phyloP scores from a whole-genome alignment of 495 filamentous ascomycete genomes.

The Tuber indicum region DNA sequence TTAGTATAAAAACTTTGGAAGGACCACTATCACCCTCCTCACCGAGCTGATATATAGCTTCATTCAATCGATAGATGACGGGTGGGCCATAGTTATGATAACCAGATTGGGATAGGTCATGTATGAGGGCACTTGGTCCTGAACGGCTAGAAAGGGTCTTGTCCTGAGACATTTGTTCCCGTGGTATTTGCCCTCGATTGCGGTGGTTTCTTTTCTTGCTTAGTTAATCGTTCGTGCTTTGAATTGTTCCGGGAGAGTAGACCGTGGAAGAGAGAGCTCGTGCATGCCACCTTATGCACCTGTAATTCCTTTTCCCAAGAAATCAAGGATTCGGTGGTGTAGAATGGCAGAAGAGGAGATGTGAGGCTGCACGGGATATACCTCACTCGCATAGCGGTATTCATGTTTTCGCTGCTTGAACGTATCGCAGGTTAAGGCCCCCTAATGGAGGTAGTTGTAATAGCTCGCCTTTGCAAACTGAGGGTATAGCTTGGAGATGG shows the following conservation, averaged over 20 bases:
- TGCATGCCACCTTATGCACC: neutral
- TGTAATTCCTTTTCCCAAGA: neutral
- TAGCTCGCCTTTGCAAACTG: neutral
- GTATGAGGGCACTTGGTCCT: neutral
- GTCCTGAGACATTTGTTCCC: neutral
- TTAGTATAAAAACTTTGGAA: no score
- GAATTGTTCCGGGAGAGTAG: neutral
- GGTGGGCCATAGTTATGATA: neutral
- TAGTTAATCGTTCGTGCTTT: neutral
- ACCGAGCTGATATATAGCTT: neutral
- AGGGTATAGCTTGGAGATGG: neutral
- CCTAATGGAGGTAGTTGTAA: neutral
- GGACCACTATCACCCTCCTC: no score
- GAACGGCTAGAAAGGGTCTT: neutral
- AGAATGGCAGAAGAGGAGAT: neutral
- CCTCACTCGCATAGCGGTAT: neutral
- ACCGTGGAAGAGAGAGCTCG: no score
- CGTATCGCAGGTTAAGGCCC: neutral
- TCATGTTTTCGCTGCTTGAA: neutral
- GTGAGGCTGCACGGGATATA: neutral
- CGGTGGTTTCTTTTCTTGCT: no score
- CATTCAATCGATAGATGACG: neutral
- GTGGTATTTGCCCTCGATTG: neutral
- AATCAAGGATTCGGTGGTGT: neutral
- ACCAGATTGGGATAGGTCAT: neutral